Evolutionary conservation across 1,284 basidiomycete species (phyloP).

Genomic region (Stygiomarasmius scandens): DNA sequence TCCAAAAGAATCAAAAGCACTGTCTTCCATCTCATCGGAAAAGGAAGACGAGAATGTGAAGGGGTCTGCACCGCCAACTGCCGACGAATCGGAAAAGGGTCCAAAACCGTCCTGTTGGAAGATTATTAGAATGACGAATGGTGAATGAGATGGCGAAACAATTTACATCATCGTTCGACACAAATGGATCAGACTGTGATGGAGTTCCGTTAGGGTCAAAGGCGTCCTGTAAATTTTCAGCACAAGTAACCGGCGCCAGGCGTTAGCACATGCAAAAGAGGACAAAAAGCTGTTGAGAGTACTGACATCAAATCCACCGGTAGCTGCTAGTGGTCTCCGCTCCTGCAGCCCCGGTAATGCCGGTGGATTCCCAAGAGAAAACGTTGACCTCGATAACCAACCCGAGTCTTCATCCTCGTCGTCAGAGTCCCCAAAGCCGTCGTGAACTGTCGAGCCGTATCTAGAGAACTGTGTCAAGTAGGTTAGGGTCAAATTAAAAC

Average conservation of each 20-base stretch:
- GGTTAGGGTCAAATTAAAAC: too few species aligned
- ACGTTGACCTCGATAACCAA: conserved; percentile 76
- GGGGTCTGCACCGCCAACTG: conserved; percentile 50
- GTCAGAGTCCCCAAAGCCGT: conserved; percentile 34
- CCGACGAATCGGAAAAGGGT: conserved; percentile 70
- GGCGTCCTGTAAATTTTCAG: conserved; percentile 46
- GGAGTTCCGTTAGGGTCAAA: conserved; percentile 45
- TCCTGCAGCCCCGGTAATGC: conserved; percentile 51
- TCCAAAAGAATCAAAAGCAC: conserved; percentile 62
- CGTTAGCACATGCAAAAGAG: neutral
- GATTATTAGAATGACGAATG: too few species aligned
- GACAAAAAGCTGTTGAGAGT: neutral
- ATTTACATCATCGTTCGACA: conserved; percentile 53
- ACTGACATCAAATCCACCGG: conserved; percentile 61
- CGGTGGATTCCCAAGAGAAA: conserved; percentile 61
- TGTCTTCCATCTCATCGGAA: conserved; percentile 61
- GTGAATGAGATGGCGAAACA: conserved; percentile 8
- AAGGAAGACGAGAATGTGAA: conserved; percentile 65
- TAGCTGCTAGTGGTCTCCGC: conserved; percentile 52
- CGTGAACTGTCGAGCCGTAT: conserved; percentile 2
- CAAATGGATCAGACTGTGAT: conserved; percentile 51
- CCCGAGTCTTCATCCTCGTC: conserved; percentile 60
- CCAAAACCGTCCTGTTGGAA: conserved; percentile 79
- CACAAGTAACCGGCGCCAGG: neutral
- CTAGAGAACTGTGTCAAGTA: conserved; percentile 7